phyloP scores from a whole-genome alignment of 345 rosid genomes.

The Erysimum cheiranthoides region DNA sequence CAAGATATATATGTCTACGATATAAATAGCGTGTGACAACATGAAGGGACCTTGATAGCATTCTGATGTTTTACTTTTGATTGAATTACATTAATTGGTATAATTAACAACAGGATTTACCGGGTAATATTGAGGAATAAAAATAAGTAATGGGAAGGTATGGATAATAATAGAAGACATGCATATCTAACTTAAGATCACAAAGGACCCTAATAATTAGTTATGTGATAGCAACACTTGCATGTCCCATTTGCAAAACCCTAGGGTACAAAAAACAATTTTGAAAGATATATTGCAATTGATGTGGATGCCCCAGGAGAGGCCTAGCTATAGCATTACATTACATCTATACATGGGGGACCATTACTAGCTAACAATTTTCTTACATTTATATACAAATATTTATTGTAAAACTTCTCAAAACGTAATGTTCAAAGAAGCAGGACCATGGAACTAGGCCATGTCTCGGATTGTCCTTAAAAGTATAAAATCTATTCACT shows the following conservation, averaged over 20 bases:
- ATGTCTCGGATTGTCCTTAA: constrained; percentile 46
- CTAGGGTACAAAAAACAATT: constrained; percentile 57
- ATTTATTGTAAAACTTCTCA: constrained; percentile 47
- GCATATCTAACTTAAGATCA: constrained; percentile 59
- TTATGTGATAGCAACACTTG: constrained; percentile 75
- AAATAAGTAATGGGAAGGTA: constrained; percentile 9
- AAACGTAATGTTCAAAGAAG: constrained; percentile 47
- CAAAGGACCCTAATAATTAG: constrained; percentile 61
- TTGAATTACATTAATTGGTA: background rate
- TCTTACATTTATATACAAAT: constrained; percentile 27
- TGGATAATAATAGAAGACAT: constrained; percentile 27
- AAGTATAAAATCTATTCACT: constrained; percentile 45
- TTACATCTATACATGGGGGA: constrained; percentile 54
- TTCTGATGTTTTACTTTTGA: background rate
- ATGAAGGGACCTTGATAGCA: background rate
- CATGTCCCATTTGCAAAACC: constrained; percentile 67
- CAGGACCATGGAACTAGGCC: constrained; percentile 44
- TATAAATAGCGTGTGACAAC: background rate
- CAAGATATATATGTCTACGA: background rate
- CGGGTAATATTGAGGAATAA: background rate
- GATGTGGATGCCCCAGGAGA: constrained; percentile 52
- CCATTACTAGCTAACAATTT: constrained; percentile 50
- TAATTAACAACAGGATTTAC: constrained; percentile 1
- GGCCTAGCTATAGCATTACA: constrained; percentile 37
- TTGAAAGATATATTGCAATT: constrained; percentile 25